phyloP scores from a whole-genome alignment of 116 monocot genomes.

The Trichopus zeylanicus region DNA sequence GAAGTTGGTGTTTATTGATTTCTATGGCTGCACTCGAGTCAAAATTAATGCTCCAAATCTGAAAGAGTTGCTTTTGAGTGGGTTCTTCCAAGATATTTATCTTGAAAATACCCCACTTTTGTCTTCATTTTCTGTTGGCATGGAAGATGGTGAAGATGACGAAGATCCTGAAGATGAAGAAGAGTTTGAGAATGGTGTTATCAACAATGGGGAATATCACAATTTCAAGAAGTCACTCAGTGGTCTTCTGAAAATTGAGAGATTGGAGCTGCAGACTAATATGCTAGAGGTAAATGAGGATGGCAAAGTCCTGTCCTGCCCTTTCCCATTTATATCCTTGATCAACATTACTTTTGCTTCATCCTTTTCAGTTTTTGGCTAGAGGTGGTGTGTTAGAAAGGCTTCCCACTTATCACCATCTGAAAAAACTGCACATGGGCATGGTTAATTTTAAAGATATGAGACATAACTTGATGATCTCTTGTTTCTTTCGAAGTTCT shows the following conservation, averaged over 20 bases:
- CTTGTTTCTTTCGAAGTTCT: background rate
- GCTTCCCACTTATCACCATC: background rate
- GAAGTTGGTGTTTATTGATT: background rate
- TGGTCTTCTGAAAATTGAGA: background rate
- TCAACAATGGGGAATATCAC: background rate
- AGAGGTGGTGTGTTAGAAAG: background rate
- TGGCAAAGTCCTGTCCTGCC: background rate
- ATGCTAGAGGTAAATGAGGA: background rate
- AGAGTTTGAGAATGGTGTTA: background rate
- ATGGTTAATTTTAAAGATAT: background rate
- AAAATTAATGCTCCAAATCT: constrained; percentile 4
- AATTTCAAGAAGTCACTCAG: background rate
- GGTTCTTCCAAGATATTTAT: background rate
- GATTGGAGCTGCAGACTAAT: background rate
- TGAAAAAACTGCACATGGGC: background rate
- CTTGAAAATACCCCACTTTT: constrained; percentile 4
- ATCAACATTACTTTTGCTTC: background rate
- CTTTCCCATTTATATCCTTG: background rate
- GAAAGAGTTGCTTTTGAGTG: background rate
- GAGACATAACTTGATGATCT: background rate
- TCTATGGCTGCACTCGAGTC: background rate
- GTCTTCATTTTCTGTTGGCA: background rate
- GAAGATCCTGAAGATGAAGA: background rate
- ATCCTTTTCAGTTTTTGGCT: background rate
- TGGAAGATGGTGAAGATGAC: background rate